A percentile compares a stretch with the other conserved stretches of the same genome.
Conservation (phyloP, 805 yeast species). For the Cyberlindnera maritima region DNA sequence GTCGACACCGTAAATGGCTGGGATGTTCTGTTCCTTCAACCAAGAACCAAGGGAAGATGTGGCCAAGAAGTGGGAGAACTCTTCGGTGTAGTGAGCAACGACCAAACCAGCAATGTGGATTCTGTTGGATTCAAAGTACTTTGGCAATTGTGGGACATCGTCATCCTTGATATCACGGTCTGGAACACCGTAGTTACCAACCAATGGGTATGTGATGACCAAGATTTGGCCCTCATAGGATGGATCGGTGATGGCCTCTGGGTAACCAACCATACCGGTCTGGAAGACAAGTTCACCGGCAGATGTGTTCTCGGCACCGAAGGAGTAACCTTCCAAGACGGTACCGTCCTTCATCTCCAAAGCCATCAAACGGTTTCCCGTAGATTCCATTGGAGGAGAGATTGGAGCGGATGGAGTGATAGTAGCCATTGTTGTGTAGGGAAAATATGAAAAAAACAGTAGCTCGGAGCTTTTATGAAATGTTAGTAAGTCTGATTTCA, state of each 20-base stretch:
- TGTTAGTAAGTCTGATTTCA: constrained; percentile 9
- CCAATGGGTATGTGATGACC: constrained; percentile 94
- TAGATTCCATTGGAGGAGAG: constrained; percentile 84
- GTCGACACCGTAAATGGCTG: constrained; percentile 97
- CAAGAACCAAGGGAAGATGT: constrained; percentile 88
- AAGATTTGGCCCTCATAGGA: constrained; percentile 97
- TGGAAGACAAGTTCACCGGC: constrained; percentile 99
- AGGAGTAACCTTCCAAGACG: constrained; percentile 90
- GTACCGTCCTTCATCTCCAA: constrained; percentile 87
- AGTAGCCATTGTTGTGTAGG: constrained; percentile 13
- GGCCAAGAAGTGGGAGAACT: constrained; percentile 92
- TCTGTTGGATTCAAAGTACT: constrained; percentile 86
- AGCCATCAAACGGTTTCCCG: constrained; percentile 80
- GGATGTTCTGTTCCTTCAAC: constrained; percentile 88
- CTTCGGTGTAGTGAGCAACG: constrained; percentile 95
- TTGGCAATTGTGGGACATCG: constrained; percentile 71
- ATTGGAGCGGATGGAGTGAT: constrained; percentile 71
- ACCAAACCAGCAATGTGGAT: constrained; percentile 97
- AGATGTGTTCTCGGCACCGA: constrained; percentile 84
- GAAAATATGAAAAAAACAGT: constrained; percentile 8
- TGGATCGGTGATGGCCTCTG: constrained; percentile 97
- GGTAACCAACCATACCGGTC: constrained; percentile 99
- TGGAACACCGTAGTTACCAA: constrained; percentile 99
- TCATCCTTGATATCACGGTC: constrained; percentile 78
- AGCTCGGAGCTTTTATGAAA: constrained; percentile 10